phyloP scores from a whole-genome alignment of 148 eudicot species.

The Polygonum aviculare region DNA sequence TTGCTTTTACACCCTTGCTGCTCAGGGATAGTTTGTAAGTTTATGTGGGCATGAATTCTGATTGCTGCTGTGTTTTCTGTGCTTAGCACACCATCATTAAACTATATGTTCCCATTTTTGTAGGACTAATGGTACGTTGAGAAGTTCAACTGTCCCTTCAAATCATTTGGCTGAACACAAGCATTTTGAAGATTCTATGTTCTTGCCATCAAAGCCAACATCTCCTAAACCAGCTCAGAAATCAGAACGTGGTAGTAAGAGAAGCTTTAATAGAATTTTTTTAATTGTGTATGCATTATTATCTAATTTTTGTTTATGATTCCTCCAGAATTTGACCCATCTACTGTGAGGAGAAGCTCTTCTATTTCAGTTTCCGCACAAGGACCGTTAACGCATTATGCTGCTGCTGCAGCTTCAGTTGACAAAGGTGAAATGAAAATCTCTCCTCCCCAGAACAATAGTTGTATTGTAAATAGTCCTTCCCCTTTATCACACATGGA shows the following conservation, averaged over 20 bases:
- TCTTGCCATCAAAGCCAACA: neutral
- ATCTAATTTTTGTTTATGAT: neutral
- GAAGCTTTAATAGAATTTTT: neutral
- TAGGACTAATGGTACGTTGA: constrained; percentile 3
- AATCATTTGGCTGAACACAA: constrained; percentile 4
- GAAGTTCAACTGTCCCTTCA: neutral
- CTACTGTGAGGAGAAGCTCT: constrained; percentile 20
- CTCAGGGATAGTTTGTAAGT: too few relatives aligned
- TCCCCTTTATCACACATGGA: constrained; percentile 26
- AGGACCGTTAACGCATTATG: constrained; percentile 21
- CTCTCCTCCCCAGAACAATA: constrained; percentile 40
- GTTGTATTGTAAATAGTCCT: constrained; percentile 49
- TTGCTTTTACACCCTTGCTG: neutral
- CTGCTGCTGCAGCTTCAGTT: constrained; percentile 11
- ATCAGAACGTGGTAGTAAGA: constrained; percentile 7
- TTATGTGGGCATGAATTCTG: too few relatives aligned
- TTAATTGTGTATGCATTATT: neutral
- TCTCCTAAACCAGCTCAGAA: constrained; percentile 3
- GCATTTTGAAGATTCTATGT: neutral
- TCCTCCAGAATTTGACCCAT: neutral
- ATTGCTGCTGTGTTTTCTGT: neutral
- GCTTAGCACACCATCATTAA: neutral
- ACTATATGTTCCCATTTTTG: neutral
- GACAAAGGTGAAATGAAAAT: constrained; percentile 28
- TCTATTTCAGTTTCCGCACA: constrained; percentile 26